A percentile compares a stretch with the other conserved stretches of the same genome.
Evolutionary conservation across 2,329 filamentous ascomycete species (phyloP).

Genomic region (Penicillium sp.): DNA sequence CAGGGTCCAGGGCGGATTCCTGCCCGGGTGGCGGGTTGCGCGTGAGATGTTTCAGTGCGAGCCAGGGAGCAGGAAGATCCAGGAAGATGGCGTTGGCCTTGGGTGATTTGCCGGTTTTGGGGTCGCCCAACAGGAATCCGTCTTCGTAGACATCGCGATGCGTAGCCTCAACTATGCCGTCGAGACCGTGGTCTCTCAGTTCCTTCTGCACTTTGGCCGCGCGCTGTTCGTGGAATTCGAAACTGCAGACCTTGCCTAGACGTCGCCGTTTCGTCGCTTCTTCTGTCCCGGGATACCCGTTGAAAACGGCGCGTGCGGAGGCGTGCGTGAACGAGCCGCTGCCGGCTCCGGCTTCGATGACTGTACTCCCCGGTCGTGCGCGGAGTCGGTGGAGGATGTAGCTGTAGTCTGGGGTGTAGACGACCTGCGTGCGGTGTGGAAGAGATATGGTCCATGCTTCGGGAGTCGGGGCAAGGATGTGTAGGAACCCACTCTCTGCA

Average conservation of each 20-base stretch:
- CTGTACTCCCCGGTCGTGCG: constrained; percentile 43
- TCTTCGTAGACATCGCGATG: constrained; percentile 51
- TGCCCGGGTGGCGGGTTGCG: constrained; percentile 33
- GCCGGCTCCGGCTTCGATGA: constrained; percentile 52
- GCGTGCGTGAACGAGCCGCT: constrained; percentile 54
- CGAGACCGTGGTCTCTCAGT: constrained; percentile 43
- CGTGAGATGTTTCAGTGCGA: constrained; percentile 47
- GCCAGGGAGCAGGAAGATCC: constrained; percentile 51
- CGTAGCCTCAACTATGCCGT: constrained; percentile 43
- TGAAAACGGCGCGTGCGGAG: constrained; percentile 49
- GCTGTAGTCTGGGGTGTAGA: constrained; percentile 54
- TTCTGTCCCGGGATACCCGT: constrained; percentile 37
- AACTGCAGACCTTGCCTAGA: constrained; percentile 49
- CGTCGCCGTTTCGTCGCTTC: constrained; percentile 24
- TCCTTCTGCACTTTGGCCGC: constrained; percentile 42
- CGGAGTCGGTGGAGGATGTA: constrained; percentile 50
- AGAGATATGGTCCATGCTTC: constrained; percentile 51
- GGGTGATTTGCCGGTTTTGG: constrained; percentile 37
- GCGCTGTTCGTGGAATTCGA: constrained; percentile 49
- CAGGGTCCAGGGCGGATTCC: constrained; percentile 63
- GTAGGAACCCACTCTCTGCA: constrained; percentile 48
- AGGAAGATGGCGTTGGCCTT: constrained; percentile 49
- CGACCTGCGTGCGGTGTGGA: constrained; percentile 52
- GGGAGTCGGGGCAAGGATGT: constrained; percentile 49
- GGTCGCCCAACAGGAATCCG: constrained; percentile 42